These are phyloP conservation scores for Pythium utonaiense DNA, from an alignment of 352 stramenopile species.

Conservation along the genomic window DNA sequence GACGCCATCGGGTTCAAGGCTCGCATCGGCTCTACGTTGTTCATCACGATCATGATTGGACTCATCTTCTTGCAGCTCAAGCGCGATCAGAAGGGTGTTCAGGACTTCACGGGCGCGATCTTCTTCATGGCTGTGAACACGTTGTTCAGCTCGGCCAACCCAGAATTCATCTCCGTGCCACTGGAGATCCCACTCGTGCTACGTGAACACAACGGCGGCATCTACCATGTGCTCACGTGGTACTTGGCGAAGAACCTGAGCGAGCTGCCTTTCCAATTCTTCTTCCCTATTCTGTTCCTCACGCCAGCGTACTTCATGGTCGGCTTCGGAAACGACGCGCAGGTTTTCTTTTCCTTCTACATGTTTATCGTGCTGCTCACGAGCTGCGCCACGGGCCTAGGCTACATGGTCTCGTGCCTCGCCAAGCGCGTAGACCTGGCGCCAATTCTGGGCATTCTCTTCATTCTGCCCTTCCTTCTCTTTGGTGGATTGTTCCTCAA, in stretches of 20 bases:
- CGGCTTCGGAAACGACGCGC: constrained; percentile 28
- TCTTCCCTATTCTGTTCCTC: constrained; percentile 30
- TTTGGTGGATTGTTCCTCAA: constrained; percentile 45
- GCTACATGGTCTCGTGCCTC: constrained; percentile 41
- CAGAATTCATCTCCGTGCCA: constrained; percentile 31
- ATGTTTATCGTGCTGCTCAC: constrained; percentile 30
- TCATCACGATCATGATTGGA: constrained; percentile 34
- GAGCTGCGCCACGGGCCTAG: constrained; percentile 25
- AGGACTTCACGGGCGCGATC: constrained; percentile 48
- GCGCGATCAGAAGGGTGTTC: constrained; percentile 42
- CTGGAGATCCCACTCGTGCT: constrained; percentile 31
- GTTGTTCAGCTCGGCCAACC: constrained; percentile 28
- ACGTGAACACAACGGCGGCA: constrained; percentile 29
- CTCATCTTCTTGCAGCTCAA: constrained; percentile 38
- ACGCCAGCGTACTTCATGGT: constrained; percentile 35
- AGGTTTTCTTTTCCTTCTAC: constrained; percentile 35
- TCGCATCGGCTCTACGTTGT: constrained; percentile 27
- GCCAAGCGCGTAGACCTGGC: constrained; percentile 26
- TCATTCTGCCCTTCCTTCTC: constrained; percentile 32
- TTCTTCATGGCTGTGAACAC: constrained; percentile 33
- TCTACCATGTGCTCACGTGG: constrained; percentile 31
- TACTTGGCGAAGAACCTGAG: constrained; percentile 34
- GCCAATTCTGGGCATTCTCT: constrained; percentile 32
- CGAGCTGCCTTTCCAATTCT: constrained; percentile 29
- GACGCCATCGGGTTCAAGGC: constrained; percentile 33